Percentiles rank a stretch among this genome's conserved stretches.
These are phyloP conservation scores for Candida qinlingensis DNA, from an alignment of 805 yeast genomes.

Conservation along the genomic window DNA sequence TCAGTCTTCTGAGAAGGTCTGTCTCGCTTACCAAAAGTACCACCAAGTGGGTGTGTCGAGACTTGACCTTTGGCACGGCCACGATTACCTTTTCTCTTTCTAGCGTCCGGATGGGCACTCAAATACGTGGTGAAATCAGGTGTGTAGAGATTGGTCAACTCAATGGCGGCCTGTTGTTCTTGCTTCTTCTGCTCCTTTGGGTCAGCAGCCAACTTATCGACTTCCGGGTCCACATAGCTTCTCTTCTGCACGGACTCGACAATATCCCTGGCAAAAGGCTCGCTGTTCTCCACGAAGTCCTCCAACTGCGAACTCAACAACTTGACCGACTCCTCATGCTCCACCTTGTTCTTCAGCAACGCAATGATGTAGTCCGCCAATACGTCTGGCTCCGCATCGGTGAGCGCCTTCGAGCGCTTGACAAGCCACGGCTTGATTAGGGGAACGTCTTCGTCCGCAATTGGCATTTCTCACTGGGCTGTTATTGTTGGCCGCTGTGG, in stretches of 20 bases:
- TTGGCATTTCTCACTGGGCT: conserved; percentile 1
- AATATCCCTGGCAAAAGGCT: conserved; percentile 22
- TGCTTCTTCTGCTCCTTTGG: conserved; percentile 4
- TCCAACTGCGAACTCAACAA: conserved; percentile 30
- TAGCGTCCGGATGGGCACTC: conserved; percentile 8
- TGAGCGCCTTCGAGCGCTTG: conserved; percentile 14
- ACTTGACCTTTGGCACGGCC: not conserved
- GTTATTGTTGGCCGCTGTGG: no score
- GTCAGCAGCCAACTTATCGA: not conserved
- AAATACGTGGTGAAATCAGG: conserved; percentile 13
- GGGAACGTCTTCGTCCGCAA: conserved; percentile 10
- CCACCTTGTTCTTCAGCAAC: conserved; percentile 32
- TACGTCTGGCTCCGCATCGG: conserved; percentile 38
- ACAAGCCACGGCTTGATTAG: conserved; percentile 27
- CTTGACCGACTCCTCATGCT: conserved; percentile 28
- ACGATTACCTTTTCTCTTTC: not conserved
- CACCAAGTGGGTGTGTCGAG: not conserved
- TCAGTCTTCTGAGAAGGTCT: not conserved
- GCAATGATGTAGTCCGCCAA: conserved; percentile 41
- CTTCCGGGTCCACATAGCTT: conserved; percentile 5
- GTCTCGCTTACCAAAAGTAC: not conserved
- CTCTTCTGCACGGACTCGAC: conserved; percentile 20
- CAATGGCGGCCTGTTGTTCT: conserved; percentile 7
- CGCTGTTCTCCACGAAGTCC: conserved; percentile 34
- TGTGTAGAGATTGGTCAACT: conserved; percentile 8